Evolutionary conservation across 169 alveolate species (phyloP), one percentile per base, ranked within the genome.

Genomic region (Perkinsus marinus): DNA sequence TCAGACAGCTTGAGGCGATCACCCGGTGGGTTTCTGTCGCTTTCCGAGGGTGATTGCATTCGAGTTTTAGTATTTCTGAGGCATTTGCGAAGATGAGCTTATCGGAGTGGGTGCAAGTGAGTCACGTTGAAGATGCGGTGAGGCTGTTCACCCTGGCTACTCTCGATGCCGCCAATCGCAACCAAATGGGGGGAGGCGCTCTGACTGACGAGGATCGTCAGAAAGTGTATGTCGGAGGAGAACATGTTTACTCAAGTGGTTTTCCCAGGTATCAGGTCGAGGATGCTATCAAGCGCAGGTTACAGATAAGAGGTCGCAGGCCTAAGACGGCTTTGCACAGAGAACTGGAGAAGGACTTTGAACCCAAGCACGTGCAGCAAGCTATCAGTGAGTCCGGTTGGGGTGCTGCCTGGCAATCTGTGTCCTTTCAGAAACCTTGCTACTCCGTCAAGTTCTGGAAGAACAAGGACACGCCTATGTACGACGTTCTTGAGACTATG

Each of bases 1-100:
- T 99, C 39, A 96, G 99, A 43, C 99, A 99, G 96, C 96, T 99
- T 41, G 46, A 41, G 46, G 19, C 3, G 46, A 10, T 41, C 46
- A 3, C 46, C 10, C 3, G 46, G 46, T 10, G 10, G 46, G 46
- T 41, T 3, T 10, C 46, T 41, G 46, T 41, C 46, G 46, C 46
- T 41, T 10, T 41, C 46, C n/a, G n/a, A n/a, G n/a, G n/a, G n/a
- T n/a, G 46, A 41, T 10, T 41, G 46, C 46, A 3, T 41, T 10
- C 3, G 10, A 6, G 46, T 41, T 57, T 16, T 57, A 57, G 79
- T 16, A 57, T 2, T 30, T 57, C 79, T 5, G 22, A 57, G 34
- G 79, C 79, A 13, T 57, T 57, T 16, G 5, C 79, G 37, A 57
- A 57, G 79, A 57, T 57, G 79, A 57, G 79, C 79, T 30, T 57